Percentiles rank a stretch among this genome's conserved stretches.
These are phyloP conservation scores for Urtica urens DNA, from an alignment of 306 rosid genomes.

Conservation along the genomic window DNA sequence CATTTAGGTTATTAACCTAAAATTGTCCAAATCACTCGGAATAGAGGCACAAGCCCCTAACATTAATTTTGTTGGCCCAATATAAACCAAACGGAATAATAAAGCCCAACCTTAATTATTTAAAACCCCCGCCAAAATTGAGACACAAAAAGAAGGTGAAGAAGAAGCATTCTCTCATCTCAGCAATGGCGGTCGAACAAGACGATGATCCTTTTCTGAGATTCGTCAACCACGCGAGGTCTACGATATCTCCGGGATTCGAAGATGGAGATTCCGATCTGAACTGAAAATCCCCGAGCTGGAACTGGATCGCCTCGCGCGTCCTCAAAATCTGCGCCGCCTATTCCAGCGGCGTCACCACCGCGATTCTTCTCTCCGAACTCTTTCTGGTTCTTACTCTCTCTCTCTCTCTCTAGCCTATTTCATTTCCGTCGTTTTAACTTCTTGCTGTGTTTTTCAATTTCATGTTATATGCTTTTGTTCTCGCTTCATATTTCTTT, in stretches of 20 bases:
- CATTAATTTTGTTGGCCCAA: too few species aligned
- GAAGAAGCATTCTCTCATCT: too few species aligned
- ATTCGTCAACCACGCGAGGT: conserved; percentile 61
- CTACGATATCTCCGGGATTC: conserved; percentile 33
- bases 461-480: too few species aligned
- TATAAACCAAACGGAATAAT: too few species aligned
- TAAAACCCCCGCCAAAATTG: background rate
- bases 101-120: too few species aligned
- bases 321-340: conserved; percentile 67
- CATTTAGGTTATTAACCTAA: too few species aligned
- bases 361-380: conserved; percentile 79
- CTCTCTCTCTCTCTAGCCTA: too few species aligned
- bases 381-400: conserved; percentile 46
- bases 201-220: conserved; percentile 50
- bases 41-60: too few species aligned
- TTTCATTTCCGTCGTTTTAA: background rate
- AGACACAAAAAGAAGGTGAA: background rate
- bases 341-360: conserved; percentile 78
- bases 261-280: conserved; percentile 4
- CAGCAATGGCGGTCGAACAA: conserved; percentile 42
- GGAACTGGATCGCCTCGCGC: conserved; percentile 75
- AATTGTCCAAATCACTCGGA: too few species aligned
- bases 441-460: too few species aligned
- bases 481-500: too few species aligned
- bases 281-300: conserved; percentile 40